Evolutionary conservation across 2,329 filamentous ascomycete genomes (phyloP).

Genomic region (Aurifilum marmelostoma): DNA sequence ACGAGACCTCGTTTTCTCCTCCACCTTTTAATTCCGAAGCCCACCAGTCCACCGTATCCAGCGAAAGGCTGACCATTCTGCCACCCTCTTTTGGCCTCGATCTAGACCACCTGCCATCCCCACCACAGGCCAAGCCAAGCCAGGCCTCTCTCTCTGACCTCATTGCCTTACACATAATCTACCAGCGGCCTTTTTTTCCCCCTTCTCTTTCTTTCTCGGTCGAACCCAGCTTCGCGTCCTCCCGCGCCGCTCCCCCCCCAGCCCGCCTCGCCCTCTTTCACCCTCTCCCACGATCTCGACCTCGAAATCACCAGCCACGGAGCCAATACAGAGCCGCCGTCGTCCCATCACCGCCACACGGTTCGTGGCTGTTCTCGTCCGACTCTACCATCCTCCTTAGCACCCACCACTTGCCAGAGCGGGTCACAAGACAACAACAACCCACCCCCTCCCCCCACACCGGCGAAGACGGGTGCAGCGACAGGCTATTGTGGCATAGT

Average conservation of each 20-base stretch:
- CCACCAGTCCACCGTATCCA: background rate
- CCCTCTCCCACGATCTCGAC: slow-evolving; percentile 34
- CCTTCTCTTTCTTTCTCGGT: background rate
- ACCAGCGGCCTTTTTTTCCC: background rate
- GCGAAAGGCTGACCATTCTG: slow-evolving; percentile 26
- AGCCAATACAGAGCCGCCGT: slow-evolving; percentile 48
- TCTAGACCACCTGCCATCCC: slow-evolving; percentile 21
- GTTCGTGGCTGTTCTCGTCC: slow-evolving; percentile 54
- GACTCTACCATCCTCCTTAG: slow-evolving; percentile 59
- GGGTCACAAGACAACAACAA: slow-evolving; percentile 29
- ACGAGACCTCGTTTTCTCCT: slow-evolving; percentile 11
- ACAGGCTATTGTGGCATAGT: slow-evolving; percentile 41
- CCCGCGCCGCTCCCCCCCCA: slow-evolving; percentile 7
- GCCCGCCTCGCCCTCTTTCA: slow-evolving; percentile 22
- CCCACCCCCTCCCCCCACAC: slow-evolving; percentile 19
- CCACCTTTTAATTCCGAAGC: slow-evolving; percentile 21
- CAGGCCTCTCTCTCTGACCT: slow-evolving; percentile 13
- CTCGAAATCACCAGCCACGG: slow-evolving; percentile 51
- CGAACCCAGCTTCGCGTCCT: slow-evolving; percentile 15
- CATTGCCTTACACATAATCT: slow-evolving; percentile 16
- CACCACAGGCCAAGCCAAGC: slow-evolving; percentile 11
- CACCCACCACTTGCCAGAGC: slow-evolving; percentile 34
- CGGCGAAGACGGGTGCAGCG: slow-evolving; percentile 41
- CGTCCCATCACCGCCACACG: slow-evolving; percentile 48
- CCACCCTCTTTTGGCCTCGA: slow-evolving; percentile 4